phyloP scores from a whole-genome alignment of 495 filamentous ascomycete species.

The Neurospora sp. region DNA sequence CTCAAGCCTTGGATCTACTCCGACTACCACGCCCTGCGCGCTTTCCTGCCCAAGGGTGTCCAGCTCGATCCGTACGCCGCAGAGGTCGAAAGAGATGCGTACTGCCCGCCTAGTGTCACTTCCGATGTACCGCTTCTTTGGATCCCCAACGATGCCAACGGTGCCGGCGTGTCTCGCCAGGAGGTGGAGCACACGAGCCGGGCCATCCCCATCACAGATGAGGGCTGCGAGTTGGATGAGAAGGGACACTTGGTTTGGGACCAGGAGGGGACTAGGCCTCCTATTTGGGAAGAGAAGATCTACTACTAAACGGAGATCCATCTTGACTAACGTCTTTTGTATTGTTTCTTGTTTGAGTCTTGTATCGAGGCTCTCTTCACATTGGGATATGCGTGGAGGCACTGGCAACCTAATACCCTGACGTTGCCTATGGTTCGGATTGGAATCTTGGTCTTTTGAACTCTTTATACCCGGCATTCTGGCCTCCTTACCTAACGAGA shows the following conservation, averaged over 20 bases:
- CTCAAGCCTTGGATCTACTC: constrained; percentile 68
- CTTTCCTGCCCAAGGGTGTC: constrained; percentile 52
- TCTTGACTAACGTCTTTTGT: background rate
- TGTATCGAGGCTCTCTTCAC: background rate
- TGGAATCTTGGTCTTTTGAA: background rate
- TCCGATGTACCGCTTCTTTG: constrained; percentile 62
- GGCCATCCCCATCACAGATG: constrained; percentile 73
- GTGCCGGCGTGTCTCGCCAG: constrained; percentile 61
- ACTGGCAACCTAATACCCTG: background rate
- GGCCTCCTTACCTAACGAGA: background rate
- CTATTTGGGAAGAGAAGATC: constrained; percentile 68
- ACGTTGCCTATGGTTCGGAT: background rate
- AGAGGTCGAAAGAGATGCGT: constrained; percentile 57
- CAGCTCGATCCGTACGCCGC: constrained; percentile 43
- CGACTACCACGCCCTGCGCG: constrained; percentile 62
- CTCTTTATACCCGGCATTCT: background rate
- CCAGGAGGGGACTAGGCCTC: constrained; percentile 57
- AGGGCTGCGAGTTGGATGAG: constrained; percentile 70
- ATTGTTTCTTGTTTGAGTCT: background rate
- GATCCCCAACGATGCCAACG: constrained; percentile 60
- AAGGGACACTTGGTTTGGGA: constrained; percentile 75
- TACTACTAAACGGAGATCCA: constrained; percentile 27
- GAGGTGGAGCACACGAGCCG: constrained; percentile 62
- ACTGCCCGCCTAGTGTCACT: constrained; percentile 63
- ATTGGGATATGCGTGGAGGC: background rate